Percentiles rank a stretch among this genome's conserved stretches.
phyloP scores from a whole-genome alignment of 345 rosid species.

The Pseudoturritis turrita region DNA sequence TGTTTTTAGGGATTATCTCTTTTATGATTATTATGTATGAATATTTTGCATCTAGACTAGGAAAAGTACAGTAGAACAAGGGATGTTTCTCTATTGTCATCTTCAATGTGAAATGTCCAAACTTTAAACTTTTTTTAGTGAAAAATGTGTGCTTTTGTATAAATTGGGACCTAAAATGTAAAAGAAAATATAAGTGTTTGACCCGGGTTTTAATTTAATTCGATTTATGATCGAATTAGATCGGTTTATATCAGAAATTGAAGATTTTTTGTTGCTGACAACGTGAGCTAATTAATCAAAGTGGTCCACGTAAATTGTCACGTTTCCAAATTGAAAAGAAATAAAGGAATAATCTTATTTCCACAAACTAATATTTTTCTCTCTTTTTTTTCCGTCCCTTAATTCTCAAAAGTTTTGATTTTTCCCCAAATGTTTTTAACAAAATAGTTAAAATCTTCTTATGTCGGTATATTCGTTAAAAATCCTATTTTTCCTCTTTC shows the following conservation, averaged over 20 bases:
- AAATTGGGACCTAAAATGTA: neutral
- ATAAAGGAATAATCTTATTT: neutral
- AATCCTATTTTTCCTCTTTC: neutral
- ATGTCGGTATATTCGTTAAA: conserved; percentile 9
- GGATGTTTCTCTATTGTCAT: neutral
- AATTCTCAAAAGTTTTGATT: conserved; percentile 1
- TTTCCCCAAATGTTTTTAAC: neutral
- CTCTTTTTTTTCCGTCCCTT: conserved; percentile 6
- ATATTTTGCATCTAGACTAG: conserved; percentile 6
- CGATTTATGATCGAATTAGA: neutral
- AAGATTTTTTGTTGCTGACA: neutral
- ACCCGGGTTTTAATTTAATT: neutral
- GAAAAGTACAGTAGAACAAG: neutral
- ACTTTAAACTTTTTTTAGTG: neutral
- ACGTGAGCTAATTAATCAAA: neutral
- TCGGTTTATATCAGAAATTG: neutral
- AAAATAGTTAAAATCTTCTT: neutral
- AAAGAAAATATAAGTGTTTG: neutral
- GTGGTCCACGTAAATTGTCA: neutral
- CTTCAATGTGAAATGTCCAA: neutral
- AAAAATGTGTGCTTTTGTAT: neutral
- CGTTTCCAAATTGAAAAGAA: neutral
- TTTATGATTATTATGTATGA: neutral
- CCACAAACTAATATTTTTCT: neutral
- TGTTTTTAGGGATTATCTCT: neutral